Percentiles rank a stretch among this genome's conserved stretches.
These are phyloP conservation scores for Phalaenopsis hybrid DNA, from an alignment of 116 monocot genomes.

Conservation along the genomic window DNA sequence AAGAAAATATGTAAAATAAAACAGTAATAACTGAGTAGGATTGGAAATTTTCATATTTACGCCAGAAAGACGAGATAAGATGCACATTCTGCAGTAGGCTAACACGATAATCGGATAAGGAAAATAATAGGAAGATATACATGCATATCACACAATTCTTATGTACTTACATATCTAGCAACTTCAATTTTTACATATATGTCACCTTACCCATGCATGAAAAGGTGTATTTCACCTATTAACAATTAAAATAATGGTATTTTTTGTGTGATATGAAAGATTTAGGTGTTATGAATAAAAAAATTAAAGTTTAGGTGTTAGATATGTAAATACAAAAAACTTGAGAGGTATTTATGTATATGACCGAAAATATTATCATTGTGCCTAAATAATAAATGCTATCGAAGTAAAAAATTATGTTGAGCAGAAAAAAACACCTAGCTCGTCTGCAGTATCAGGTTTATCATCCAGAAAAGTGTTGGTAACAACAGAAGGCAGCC, in stretches of 20 bases:
- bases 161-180: too few relatives aligned
- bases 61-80: neutral
- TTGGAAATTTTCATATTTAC: neutral
- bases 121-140: too few relatives aligned
- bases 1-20: neutral
- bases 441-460: constrained; percentile 49
- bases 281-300: too few relatives aligned
- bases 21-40: neutral
- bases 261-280: too few relatives aligned
- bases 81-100: neutral
- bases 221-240: too few relatives aligned
- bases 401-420: neutral
- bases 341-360: too few relatives aligned
- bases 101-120: neutral
- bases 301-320: too few relatives aligned
- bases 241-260: neutral
- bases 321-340: too few relatives aligned
- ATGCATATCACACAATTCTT: too few relatives aligned
- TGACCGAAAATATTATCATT: neutral
- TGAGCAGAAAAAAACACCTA: constrained; percentile 33
- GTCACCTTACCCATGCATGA: too few relatives aligned
- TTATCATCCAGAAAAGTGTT: constrained; percentile 53
- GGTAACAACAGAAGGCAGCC: constrained; percentile 54
- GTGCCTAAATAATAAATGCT: neutral
- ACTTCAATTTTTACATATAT: too few relatives aligned